Evolutionary conservation across 2,329 filamentous ascomycete genomes (phyloP).

Genomic region (Cordyceps pruinosa): DNA sequence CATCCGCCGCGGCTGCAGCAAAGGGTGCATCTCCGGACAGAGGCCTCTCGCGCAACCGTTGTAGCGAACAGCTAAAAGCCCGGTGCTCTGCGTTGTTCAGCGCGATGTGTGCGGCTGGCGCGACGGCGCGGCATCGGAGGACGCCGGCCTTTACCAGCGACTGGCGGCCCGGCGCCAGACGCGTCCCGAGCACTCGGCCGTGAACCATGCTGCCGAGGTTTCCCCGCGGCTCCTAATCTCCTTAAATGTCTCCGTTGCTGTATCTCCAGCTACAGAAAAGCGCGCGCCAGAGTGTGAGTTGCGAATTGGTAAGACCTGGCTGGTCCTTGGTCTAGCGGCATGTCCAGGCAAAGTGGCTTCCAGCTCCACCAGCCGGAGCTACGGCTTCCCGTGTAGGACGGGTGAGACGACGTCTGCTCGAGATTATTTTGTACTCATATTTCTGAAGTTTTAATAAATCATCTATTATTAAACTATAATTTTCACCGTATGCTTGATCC

Average conservation of each 20-base stretch:
- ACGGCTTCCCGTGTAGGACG: no score
- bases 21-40: neutral
- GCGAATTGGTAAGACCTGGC: neutral
- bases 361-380: slow-evolving; percentile 3
- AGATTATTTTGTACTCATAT: no score
- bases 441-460: neutral
- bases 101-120: neutral
- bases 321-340: neutral
- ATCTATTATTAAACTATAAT: neutral
- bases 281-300: neutral
- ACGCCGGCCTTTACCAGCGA: neutral
- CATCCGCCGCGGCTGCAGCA: neutral
- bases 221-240: neutral
- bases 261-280: neutral
- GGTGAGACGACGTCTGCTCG: no score
- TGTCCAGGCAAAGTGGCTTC: neutral
- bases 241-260: neutral
- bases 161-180: neutral
- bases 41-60: neutral
- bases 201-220: neutral
- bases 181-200: neutral
- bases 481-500: neutral
- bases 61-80: neutral
- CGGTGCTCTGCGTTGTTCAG: neutral
- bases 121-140: neutral